Base-by-base conservation (phyloP, 108 stramenopile genomes). In the Discostella pseudostelligera region DNA sequence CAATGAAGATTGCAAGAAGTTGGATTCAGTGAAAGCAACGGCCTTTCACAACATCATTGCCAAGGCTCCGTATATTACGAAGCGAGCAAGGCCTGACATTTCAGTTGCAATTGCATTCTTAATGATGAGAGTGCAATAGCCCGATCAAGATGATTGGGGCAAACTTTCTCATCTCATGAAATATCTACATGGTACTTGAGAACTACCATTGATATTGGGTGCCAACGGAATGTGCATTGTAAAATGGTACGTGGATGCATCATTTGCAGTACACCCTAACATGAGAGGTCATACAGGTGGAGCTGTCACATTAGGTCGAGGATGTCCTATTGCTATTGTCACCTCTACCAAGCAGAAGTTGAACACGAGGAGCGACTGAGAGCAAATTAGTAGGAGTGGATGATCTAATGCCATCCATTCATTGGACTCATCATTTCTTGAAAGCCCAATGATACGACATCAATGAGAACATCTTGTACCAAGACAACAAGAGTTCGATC, bases 401-500 rank as follows among this genome's bases (percentile, higher is more conserved):
- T 40, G 81, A 85, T 58, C 39, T 56, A 13, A 42, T 85, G 55
- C 32, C 81, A 11, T 36, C 59, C 50, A 49, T 72, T 3, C 39
- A 70, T 21, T 86, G 85, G 85, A 81, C 73, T 20, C 58, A 36
- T 11, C 25, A 58, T 8, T 85, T 82, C 60, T 11, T 85, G 13
- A 45, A 78, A 39, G 82, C 64, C 22, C 85, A 83, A 61, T 82
- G 85, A 21, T 70, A 63, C 29, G 10, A 45, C 0, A 67, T 78
- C 12, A 19, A 39, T 3, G 53, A 76, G 16, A 60, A 61, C 56
- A 0, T 82, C 2, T 12, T 85, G 11, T 80, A 60, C 46, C 81
- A 78, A 44, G 84, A 82, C 57, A 85, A 85, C 62, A 55, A 65
- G 24, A 85, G 84, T 42, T 59, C 81, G 14, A 82, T 85, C 39